These are phyloP conservation scores for Penicillium occitanis DNA, from an alignment of 2,329 filamentous ascomycete genomes.

Conservation along the genomic window DNA sequence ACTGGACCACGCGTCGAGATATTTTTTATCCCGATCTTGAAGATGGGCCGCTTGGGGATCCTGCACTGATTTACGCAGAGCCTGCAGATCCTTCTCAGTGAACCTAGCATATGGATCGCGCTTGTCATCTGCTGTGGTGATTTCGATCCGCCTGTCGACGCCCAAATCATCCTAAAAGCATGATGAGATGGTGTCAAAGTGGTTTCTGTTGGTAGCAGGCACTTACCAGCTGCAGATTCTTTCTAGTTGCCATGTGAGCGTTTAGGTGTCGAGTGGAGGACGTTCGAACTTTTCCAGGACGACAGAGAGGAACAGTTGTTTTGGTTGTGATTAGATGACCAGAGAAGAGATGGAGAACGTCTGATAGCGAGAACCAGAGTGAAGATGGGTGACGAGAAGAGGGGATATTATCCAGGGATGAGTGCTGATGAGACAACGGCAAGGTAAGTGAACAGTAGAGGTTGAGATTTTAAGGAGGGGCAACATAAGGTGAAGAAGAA, in stretches of 20 bases:
- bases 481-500: not conserved
- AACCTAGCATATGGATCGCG: conserved; percentile 19
- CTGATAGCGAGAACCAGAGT: not conserved
- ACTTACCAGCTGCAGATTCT: not conserved
- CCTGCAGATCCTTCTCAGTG: conserved; percentile 30
- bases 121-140: conserved; percentile 38
- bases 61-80: conserved; percentile 7
- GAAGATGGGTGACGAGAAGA: conserved; percentile 2
- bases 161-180: conserved; percentile 39
- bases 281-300: not conserved
- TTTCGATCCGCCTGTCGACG: conserved; percentile 35
- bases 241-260: conserved; percentile 2
- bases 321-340: not conserved
- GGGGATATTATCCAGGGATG: not conserved
- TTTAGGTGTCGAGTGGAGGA: not conserved
- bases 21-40: conserved; percentile 26
- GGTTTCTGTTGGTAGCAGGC: not conserved
- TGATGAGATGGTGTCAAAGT: not conserved
- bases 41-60: not conserved
- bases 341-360: not conserved
- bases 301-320: not conserved
- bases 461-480: not conserved
- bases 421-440: not conserved
- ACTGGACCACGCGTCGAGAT: conserved; percentile 38
- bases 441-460: not conserved